Base-by-base conservation (phyloP, 176 grass and related monocot species). In the Avena insularis region DNA sequence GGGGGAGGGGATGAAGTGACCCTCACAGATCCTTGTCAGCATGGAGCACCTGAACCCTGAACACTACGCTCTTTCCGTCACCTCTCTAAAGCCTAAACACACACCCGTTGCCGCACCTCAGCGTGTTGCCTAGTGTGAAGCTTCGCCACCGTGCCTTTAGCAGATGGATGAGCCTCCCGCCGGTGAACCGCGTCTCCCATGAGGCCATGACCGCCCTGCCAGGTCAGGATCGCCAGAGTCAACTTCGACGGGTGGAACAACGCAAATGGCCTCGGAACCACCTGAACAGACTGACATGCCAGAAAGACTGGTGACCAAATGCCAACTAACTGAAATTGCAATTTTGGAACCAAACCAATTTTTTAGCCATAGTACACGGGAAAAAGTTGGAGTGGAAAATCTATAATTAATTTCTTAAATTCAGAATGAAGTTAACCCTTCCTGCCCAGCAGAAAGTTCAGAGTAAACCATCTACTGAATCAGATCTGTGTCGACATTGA, bases 1-100 rank as follows among this genome's bases (percentile, higher is more conserved):
- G 29, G 2, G 29, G 29, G 29, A 31, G 29, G 29, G 29, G 29
- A 31, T 31, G 29, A 31, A 31, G 29, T 31, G 29, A 31, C 29
- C 29, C 29, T 31, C 29, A 31, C 29, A 85, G 80, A 94, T 80
- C n/a, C 29, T 31, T 31, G 29, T 86, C 29, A 4, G 50, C 88
- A 16, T 47, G 78, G 66, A 92, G 86, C 50, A 88, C 81, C 80
- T 90, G 90, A 53, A 88, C 93, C 47, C 49, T 86, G 62, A 94
- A 94, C 58, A 35, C 49, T 13, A 95, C 31, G 38, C 75, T 16
- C 73, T 27, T 14, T 15, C 45, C 76, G 55, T 81, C 85, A 0
- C 15, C 3, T 36, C 5, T 19, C 54, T 57, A 66, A 36, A 94
- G 83, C 71, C 90, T 88, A 56, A 94, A 90, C 67, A 92, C 74